Evolutionary conservation across 805 yeast species (phyloP), one percentile per base, ranked within the genome.

Genomic region (Clavispora fructus): DNA sequence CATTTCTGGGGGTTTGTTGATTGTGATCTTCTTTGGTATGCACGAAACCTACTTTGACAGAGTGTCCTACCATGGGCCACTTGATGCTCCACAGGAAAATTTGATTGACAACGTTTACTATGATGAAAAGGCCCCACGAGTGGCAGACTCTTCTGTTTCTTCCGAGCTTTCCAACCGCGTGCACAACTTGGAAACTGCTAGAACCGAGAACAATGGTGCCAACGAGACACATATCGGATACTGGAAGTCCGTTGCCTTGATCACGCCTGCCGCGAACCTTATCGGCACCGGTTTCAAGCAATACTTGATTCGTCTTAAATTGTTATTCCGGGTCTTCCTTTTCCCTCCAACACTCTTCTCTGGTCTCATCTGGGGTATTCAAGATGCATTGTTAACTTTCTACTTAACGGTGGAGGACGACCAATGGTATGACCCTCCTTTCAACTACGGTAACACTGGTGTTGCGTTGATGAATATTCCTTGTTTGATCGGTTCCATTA

Each of bases 391-490:
- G 58, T 71, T 85, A 52, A 79, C 91, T 0, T 85, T 86, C 56
- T 86, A 85, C 62, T 63, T 86, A 51, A 85, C 91, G 2, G 78
- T 87, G 10, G 87, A 84, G 59, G 90, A 85, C 49, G 82, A 82
- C 45, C 68, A 71, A 52, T 85, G 80, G 66, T 79, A 80, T 43
- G 82, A 75, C 46, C 73, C 74, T 0, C 92, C 94, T 10, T 85
- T 79, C 74, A 77, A 77, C 62, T 83, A 83, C 57, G 70, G 81
- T 13, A 75, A 82, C 53, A 73, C 77, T 6, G 86, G 82, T 32
- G 87, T 86, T 25, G 90, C 89, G 0, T 58, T 85, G 37, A 84
- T 85, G 90, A 85, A 85, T 55, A 71, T 85, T 19, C 90, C 92
- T 0, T 76, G 83, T 46, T 66, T 81, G 37, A 74, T 81, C 42